A percentile compares a stretch with the other conserved stretches of the same genome.
phyloP scores from a whole-genome alignment of 2,329 filamentous ascomycete species.

The Remersonia thermophila region DNA sequence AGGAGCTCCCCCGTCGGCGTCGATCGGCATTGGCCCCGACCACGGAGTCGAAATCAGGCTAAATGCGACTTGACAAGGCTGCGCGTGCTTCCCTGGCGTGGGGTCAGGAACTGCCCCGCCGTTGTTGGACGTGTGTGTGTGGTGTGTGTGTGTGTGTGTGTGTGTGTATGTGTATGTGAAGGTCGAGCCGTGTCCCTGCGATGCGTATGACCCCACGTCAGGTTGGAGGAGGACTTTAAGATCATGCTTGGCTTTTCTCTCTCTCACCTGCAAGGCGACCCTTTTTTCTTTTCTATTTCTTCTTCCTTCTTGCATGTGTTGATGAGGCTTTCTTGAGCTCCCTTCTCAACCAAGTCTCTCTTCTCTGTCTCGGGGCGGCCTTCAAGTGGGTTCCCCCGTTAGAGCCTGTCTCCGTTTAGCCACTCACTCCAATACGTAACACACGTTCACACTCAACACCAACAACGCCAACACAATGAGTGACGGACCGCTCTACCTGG shows the following conservation, averaged over 20 bases:
- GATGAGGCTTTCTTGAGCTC: too few species aligned
- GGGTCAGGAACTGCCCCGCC: too few species aligned
- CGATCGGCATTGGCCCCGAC: too few species aligned
- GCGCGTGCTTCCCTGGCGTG: conserved; percentile 1
- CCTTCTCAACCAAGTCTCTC: too few species aligned
- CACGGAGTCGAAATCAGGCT: conserved; percentile 11
- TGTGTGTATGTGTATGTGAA: conserved; percentile 4
- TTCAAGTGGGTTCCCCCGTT: too few species aligned
- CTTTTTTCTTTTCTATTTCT: background rate
- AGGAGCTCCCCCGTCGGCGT: conserved; percentile 6
- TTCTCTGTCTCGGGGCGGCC: too few species aligned
- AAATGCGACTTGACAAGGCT: conserved; percentile 15
- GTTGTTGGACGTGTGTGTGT: too few species aligned
- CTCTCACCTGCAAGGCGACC: background rate
- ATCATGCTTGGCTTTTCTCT: background rate
- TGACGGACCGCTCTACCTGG: conserved; percentile 60
- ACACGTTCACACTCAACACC: too few species aligned
- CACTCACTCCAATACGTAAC: too few species aligned
- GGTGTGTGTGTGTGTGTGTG: too few species aligned
- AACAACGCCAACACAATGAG: conserved; percentile 9
- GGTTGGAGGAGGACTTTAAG: background rate
- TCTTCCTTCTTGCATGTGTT: too few species aligned
- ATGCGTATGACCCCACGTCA: conserved; percentile 11
- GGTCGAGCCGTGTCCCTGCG: background rate
- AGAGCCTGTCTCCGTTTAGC: too few species aligned